These are phyloP conservation scores for Penicillium canescens DNA, from an alignment of 495 filamentous ascomycete species.

Conservation along the genomic window DNA sequence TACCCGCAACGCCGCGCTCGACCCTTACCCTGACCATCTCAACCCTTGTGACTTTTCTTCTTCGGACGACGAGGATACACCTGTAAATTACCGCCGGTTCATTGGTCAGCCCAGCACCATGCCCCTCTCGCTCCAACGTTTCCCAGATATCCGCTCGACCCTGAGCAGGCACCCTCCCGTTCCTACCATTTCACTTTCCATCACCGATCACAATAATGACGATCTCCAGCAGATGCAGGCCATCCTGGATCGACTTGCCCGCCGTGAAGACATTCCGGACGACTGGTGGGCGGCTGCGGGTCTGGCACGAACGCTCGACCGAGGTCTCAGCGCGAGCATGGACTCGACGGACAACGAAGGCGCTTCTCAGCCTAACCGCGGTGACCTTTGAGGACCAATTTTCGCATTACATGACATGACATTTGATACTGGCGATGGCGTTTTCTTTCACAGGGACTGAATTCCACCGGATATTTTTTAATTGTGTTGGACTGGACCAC, in stretches of 20 bases:
- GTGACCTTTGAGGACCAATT: conserved; percentile 3
- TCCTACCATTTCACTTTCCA: conserved; percentile 36
- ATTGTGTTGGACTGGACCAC: too few relatives aligned
- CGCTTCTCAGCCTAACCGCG: conserved; percentile 2
- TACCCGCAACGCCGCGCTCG: conserved; percentile 27
- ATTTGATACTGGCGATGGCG: conserved; percentile 1
- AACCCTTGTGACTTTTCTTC: conserved; percentile 45
- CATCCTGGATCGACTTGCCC: conserved; percentile 64
- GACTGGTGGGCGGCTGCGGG: conserved; percentile 77
- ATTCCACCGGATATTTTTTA: background rate
- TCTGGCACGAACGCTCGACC: conserved; percentile 55
- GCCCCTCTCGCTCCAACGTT: conserved; percentile 26
- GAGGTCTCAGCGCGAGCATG: conserved; percentile 27
- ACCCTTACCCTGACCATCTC: conserved; percentile 43
- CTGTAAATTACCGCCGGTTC: conserved; percentile 13
- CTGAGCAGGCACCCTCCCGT: conserved; percentile 42
- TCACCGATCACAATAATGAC: conserved; percentile 32
- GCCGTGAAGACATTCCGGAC: conserved; percentile 70
- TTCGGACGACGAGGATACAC: conserved; percentile 32
- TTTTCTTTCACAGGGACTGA: background rate
- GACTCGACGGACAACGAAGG: conserved; percentile 24
- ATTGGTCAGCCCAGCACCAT: background rate
- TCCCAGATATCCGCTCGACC: conserved; percentile 31
- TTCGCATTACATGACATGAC: background rate
- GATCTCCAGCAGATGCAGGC: conserved; percentile 66